A percentile compares a stretch with the other conserved stretches of the same genome.
Conservation (phyloP, 1,284 basidiomycete species). For the Pseudozyma sp. region DNA sequence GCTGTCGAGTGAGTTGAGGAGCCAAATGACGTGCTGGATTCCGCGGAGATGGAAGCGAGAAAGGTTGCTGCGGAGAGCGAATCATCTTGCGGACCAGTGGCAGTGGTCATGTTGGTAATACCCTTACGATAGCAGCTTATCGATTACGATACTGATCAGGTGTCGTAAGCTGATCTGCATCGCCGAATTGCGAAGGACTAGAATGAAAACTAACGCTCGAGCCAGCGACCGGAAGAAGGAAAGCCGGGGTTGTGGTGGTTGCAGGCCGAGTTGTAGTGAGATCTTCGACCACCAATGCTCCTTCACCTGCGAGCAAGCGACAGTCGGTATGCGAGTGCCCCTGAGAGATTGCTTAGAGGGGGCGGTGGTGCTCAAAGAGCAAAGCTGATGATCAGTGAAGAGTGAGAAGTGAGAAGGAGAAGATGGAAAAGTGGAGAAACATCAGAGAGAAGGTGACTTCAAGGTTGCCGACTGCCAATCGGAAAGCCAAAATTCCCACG, state of each 20-base stretch:
- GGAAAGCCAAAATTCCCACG: background rate
- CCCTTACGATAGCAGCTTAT: background rate
- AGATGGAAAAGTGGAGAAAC: background rate
- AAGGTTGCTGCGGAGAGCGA: slow-evolving; percentile 42
- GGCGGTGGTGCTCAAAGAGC: too few species aligned
- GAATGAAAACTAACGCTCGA: too few species aligned
- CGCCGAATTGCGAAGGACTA: slow-evolving; percentile 1
- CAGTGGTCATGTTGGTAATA: slow-evolving; percentile 21
- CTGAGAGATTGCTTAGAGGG: background rate
- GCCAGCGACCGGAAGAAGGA: too few species aligned
- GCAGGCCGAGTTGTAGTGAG: too few species aligned
- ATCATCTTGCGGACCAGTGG: slow-evolving; percentile 10
- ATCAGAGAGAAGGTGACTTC: background rate
- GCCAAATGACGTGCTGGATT: slow-evolving; percentile 29
- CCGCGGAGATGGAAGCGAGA: slow-evolving; percentile 46
- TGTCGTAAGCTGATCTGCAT: slow-evolving; percentile 7
- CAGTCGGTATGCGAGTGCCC: too few species aligned
- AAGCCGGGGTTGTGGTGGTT: too few species aligned
- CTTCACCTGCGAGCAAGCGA: too few species aligned
- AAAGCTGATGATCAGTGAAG: background rate
- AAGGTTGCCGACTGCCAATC: background rate
- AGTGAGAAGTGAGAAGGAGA: background rate
- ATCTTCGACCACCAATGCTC: too few species aligned
- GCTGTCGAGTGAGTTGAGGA: slow-evolving; percentile 8
- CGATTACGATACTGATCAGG: background rate